Evolutionary conservation across 345 rosid genomes (phyloP).

Genomic region (Reutealis trisperma): DNA sequence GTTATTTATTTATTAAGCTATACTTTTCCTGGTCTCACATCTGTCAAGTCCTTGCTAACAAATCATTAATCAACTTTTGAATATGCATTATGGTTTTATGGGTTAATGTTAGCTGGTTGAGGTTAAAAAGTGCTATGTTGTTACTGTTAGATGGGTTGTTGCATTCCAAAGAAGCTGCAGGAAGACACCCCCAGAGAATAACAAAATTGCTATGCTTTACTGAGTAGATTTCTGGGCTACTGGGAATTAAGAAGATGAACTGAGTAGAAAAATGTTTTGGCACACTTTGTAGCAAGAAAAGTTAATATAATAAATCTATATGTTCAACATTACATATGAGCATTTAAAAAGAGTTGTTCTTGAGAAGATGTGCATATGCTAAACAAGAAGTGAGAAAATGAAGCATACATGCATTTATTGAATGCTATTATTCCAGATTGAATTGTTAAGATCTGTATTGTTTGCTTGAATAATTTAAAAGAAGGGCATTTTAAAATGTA

Average conservation of each 20-base stretch:
- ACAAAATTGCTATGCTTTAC: not conserved
- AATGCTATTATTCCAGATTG: not conserved
- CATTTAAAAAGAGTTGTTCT: not conserved
- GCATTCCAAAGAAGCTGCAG: not conserved
- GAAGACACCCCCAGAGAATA: not conserved
- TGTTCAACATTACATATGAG: not conserved
- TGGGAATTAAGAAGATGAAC: not conserved
- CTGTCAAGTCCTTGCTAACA: not conserved
- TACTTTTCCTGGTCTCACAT: not conserved
- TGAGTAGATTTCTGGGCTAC: not conserved
- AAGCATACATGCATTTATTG: not conserved
- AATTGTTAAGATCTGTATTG: not conserved
- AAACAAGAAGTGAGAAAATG: too few species aligned
- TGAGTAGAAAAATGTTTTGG: not conserved
- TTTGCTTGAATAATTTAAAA: not conserved
- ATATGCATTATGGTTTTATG: constrained; percentile 7
- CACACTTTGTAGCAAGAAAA: not conserved
- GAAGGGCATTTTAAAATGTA: not conserved
- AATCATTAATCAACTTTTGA: not conserved
- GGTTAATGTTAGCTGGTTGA: not conserved
- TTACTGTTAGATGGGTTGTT: not conserved
- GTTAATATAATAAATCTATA: not conserved
- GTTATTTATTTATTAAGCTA: constrained; percentile 2
- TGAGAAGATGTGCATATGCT: not conserved
- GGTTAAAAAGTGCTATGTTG: not conserved